Conservation (phyloP, 257 asterid genomes). For the Solanum okadae region DNA sequence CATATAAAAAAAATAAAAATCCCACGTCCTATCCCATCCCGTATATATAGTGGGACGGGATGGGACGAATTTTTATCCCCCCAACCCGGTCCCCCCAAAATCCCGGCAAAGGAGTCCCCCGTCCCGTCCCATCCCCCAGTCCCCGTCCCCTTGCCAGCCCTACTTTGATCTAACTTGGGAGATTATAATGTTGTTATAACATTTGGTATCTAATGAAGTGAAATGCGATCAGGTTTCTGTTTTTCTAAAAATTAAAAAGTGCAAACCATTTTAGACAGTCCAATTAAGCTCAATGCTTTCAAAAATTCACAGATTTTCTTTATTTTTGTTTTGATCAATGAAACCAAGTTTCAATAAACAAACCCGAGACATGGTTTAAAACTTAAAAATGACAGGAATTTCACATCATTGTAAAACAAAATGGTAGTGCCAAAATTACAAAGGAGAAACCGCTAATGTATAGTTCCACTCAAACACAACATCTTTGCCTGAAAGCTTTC, state of each 20-base stretch:
- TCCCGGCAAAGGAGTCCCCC: too few species aligned
- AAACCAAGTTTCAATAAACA: not conserved
- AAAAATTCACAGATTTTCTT: not conserved
- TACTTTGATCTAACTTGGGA: not conserved
- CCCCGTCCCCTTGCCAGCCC: too few species aligned
- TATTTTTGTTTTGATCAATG: not conserved
- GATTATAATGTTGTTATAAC: not conserved
- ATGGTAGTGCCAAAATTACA: not conserved
- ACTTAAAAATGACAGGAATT: not conserved
- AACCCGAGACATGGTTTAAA: not conserved
- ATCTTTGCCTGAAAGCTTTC: slow-evolving; percentile 38
- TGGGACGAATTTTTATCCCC: too few species aligned
- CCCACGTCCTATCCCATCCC: too few species aligned
- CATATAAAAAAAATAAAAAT: too few species aligned
- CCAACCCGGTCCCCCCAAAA: too few species aligned
- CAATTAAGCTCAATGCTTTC: too few species aligned
- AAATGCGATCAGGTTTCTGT: not conserved
- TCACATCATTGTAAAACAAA: not conserved
- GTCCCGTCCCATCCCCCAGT: too few species aligned
- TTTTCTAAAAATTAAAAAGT: not conserved
- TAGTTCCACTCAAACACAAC: slow-evolving; percentile 24
- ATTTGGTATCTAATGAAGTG: not conserved
- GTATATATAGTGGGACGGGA: too few species aligned
- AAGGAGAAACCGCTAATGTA: not conserved
- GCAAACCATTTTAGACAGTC: not conserved